A percentile compares a stretch with the other conserved stretches of the same genome.
Conservation (phyloP, 1,284 basidiomycete genomes). For the Amylostereum areolatum region DNA sequence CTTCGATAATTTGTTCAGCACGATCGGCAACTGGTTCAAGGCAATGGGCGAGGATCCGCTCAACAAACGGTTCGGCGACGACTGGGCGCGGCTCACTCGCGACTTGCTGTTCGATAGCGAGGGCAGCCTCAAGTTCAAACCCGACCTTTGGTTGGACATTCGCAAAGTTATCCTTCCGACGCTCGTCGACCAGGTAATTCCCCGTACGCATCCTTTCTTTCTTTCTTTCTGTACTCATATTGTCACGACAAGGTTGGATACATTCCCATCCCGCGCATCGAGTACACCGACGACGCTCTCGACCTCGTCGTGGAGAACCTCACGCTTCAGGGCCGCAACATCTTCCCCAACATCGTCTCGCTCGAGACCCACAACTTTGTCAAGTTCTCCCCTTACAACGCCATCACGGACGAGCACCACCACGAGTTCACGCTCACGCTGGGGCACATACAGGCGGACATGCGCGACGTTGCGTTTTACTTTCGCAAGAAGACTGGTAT, state of each 20-base stretch:
- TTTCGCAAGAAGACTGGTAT: constrained; percentile 76
- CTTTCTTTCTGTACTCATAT: not conserved
- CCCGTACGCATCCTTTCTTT: not conserved
- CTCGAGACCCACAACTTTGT: constrained; percentile 82
- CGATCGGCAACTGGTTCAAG: constrained; percentile 71
- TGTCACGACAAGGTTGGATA: constrained; percentile 59
- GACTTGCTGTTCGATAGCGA: constrained; percentile 75
- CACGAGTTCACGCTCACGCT: constrained; percentile 73
- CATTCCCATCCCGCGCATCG: constrained; percentile 87
- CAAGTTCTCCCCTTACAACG: constrained; percentile 75
- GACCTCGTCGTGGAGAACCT: constrained; percentile 94
- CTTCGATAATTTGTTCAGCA: constrained; percentile 77
- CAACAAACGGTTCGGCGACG: constrained; percentile 76
- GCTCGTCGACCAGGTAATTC: constrained; percentile 62
- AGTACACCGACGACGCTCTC: constrained; percentile 83
- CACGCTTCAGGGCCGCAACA: constrained; percentile 78
- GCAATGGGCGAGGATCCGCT: constrained; percentile 83
- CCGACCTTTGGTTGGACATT: constrained; percentile 83
- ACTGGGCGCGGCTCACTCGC: constrained; percentile 79
- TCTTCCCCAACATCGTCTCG: constrained; percentile 77
- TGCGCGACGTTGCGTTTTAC: constrained; percentile 89
- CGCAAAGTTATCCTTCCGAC: constrained; percentile 77
- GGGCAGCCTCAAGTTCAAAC: constrained; percentile 88
- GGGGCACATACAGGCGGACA: constrained; percentile 89
- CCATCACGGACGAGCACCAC: constrained; percentile 50